Evolutionary conservation across 1,139 yeast genomes (phyloP).

Genomic region (Magnusiomyces suaveolens): DNA sequence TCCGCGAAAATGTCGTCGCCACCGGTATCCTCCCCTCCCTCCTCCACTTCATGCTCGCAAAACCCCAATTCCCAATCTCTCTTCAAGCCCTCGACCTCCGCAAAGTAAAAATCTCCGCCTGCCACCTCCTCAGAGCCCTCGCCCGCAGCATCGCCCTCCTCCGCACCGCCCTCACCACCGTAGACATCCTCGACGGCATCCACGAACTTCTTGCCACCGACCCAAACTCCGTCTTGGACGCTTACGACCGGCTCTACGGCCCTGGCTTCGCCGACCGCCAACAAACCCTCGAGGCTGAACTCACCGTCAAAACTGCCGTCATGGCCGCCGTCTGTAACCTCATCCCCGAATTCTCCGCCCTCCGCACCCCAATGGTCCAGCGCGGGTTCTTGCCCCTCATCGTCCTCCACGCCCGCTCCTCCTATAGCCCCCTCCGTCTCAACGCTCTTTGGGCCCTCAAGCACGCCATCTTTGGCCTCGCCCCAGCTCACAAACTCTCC

Average conservation of each 20-base stretch:
- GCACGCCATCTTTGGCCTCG: constrained; percentile 44
- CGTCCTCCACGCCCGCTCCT: constrained; percentile 31
- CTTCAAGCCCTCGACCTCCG: constrained; percentile 17
- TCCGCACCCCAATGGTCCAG: constrained; percentile 48
- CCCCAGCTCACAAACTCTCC: constrained; percentile 29
- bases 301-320: constrained; percentile 47
- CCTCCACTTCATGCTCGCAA: constrained; percentile 23
- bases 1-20: constrained; percentile 28
- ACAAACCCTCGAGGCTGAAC: constrained; percentile 28
- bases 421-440: constrained; percentile 33
- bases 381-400: constrained; percentile 47
- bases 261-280: constrained; percentile 20
- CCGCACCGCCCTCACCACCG: constrained; percentile 57
- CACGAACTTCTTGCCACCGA: constrained; percentile 34
- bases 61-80: constrained; percentile 14
- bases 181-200: constrained; percentile 43
- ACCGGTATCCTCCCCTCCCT: constrained; percentile 27
- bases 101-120: constrained; percentile 34
- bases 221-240: constrained; percentile 8
- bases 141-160: constrained; percentile 65
- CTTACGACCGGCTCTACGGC: constrained; percentile 11
- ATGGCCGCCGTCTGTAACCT: constrained; percentile 68
- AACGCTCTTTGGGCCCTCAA: constrained; percentile 50
- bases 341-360: constrained; percentile 69
- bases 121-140: constrained; percentile 57